phyloP scores from a whole-genome alignment of 1,139 yeast genomes.

The Pichia kudriavzevii region DNA sequence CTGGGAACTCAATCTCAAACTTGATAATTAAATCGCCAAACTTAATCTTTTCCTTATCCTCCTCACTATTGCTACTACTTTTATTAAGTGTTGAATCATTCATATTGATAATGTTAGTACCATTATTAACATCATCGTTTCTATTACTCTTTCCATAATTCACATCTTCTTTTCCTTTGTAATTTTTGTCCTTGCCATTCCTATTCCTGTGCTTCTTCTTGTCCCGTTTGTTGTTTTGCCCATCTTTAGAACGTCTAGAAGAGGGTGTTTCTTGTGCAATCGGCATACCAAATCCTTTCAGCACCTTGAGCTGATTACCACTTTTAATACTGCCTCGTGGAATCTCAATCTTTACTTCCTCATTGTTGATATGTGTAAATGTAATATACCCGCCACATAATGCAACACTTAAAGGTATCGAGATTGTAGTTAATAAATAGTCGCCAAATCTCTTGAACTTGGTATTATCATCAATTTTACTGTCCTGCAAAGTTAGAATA shows the following conservation, averaged over 20 bases:
- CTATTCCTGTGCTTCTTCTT: not conserved
- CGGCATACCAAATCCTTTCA: constrained; percentile 58
- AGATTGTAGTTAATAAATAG: constrained; percentile 40
- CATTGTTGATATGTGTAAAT: constrained; percentile 41
- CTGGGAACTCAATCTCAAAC: constrained; percentile 48
- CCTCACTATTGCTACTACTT: constrained; percentile 4
- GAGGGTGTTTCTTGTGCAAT: constrained; percentile 33
- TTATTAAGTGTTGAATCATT: not conserved
- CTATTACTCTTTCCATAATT: not conserved
- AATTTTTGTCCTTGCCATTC: not conserved
- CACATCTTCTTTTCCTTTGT: not conserved
- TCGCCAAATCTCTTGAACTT: constrained; percentile 40
- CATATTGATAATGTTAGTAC: not conserved
- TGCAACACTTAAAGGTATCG: constrained; percentile 46
- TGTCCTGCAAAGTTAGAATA: constrained; percentile 36
- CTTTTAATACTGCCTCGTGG: constrained; percentile 41
- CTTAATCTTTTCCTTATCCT: constrained; percentile 10
- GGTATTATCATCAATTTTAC: constrained; percentile 23
- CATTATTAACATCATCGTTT: not conserved
- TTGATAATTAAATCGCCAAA: constrained; percentile 43
- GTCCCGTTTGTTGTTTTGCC: constrained; percentile 10
- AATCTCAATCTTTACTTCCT: constrained; percentile 34
- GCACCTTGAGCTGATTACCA: constrained; percentile 39
- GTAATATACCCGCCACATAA: constrained; percentile 46
- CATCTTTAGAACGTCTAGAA: not conserved